A percentile compares a stretch with the other conserved stretches of the same genome.
These are phyloP conservation scores for Phytophthora multivora DNA, from an alignment of 352 stramenopile species.

Conservation along the genomic window DNA sequence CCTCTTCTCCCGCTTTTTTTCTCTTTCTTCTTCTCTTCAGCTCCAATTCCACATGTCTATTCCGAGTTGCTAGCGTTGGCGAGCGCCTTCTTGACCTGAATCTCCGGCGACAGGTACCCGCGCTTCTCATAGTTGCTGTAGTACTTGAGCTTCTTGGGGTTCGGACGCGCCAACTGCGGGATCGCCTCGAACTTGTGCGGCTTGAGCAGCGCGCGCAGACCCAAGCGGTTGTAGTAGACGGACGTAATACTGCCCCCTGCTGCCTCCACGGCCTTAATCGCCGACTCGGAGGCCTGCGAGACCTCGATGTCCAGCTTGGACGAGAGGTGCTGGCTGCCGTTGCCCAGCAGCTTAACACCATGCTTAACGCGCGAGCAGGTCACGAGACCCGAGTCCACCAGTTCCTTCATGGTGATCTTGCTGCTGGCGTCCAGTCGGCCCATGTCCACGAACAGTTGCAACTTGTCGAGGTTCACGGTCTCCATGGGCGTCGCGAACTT, in stretches of 20 bases:
- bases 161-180: slow-evolving; percentile 93
- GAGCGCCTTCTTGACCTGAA: slow-evolving; percentile 92
- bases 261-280: slow-evolving; percentile 95
- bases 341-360: slow-evolving; percentile 95
- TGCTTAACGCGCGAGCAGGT: slow-evolving; percentile 92
- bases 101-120: slow-evolving; percentile 96
- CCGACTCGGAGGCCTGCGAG: slow-evolving; percentile 90
- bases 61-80: slow-evolving; percentile 46
- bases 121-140: slow-evolving; percentile 97
- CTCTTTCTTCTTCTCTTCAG: slow-evolving; percentile 15
- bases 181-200: slow-evolving; percentile 97
- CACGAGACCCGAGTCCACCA: slow-evolving; percentile 90
- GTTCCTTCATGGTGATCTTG: slow-evolving; percentile 94
- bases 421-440: slow-evolving; percentile 91
- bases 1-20: slow-evolving; percentile 16
- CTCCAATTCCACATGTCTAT: slow-evolving; percentile 38
- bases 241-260: slow-evolving; percentile 95
- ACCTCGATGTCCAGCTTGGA: slow-evolving; percentile 96
- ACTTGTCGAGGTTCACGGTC: slow-evolving; percentile 91
- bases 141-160: slow-evolving; percentile 96
- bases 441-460: slow-evolving; percentile 98
- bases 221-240: slow-evolving; percentile 97
- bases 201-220: slow-evolving; percentile 93
- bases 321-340: slow-evolving; percentile 86
- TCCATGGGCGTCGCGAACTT: slow-evolving; percentile 92